Evolutionary conservation across 306 rosid genomes (phyloP), one percentile per base, ranked within the genome.

Genomic region (Medicago lupulina): DNA sequence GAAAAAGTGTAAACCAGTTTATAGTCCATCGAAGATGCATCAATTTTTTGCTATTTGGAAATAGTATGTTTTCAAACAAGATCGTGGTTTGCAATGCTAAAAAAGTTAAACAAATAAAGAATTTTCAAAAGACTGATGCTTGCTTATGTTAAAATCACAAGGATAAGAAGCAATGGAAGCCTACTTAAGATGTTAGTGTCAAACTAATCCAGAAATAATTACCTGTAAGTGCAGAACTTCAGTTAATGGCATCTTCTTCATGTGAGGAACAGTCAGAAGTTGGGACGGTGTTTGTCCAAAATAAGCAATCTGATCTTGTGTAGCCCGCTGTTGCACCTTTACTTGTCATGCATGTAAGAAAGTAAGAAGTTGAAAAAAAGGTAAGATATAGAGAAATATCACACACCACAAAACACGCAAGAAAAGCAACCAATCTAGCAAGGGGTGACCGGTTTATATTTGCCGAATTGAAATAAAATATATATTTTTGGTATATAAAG

Each of bases 241-340:
- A 11, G 92, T 77, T 76, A 92, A 72, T 16, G 97, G 91, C 86
- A 78, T 87, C 87, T 79, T 92, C 81, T 86, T 87, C 79, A 90
- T 65, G 77, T 95, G 99, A 85, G 99, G 99, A 76, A 88, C 75
- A 6, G 91, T 90, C 59, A 95, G 83, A 81, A 95, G 99, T 88
- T 92, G 97, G 58, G 97, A 95, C 12, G 99, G 99, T 17, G 97
- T 95, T 84, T 95, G 97, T 68, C 99, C 99, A 82, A 92, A 95
- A 87, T 95, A 95, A 46, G 99, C 97, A 77, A 95, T 95, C 90
- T 95, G 99, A 87, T 95, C 99, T 87, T 95, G 97, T 47, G 92
- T 89, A 36, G 97, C 97, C 69, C 81, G 86, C 70, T 88, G 97
- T 83, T 95, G 97, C 65, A 84, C 93, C 99, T 95, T 79, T 81